Evolutionary conservation across 768 basidiomycete genomes (phyloP).

Genomic region (Lactarius hengduanensis): DNA sequence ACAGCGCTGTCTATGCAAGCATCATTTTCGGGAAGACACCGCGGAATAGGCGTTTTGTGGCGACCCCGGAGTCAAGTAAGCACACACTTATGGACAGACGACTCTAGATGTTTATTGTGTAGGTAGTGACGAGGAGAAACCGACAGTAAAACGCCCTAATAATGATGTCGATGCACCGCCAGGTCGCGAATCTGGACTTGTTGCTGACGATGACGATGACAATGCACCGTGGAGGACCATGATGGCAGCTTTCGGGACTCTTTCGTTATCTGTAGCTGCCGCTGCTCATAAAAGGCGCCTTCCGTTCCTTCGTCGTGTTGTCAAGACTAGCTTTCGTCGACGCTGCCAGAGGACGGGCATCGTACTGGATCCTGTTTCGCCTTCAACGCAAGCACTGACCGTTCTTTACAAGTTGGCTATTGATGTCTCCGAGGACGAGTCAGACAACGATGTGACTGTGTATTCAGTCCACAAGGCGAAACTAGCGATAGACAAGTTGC

Average conservation of each 20-base stretch:
- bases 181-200: background rate
- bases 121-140: conserved; percentile 14
- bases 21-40: conserved; percentile 15
- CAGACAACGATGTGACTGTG: conserved; percentile 22
- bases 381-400: conserved; percentile 30
- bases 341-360: conserved; percentile 43
- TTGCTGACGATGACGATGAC: background rate
- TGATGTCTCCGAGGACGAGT: conserved; percentile 16
- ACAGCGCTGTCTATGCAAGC: conserved; percentile 11
- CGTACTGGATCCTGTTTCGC: conserved; percentile 33
- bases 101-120: background rate
- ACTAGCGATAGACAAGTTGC: conserved; percentile 39
- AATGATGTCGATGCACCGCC: background rate
- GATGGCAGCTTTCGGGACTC: conserved; percentile 17
- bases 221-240: conserved; percentile 14
- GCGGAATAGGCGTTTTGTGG: background rate
- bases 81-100: background rate
- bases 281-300: conserved; percentile 35
- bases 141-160: too few species aligned
- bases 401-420: conserved; percentile 31
- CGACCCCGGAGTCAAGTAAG: conserved; percentile 11
- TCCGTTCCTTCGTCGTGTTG: conserved; percentile 57
- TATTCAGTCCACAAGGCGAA: conserved; percentile 30
- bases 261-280: conserved; percentile 15
- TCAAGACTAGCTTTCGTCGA: conserved; percentile 48